Evolutionary conservation across 257 asterid species (phyloP), one percentile per base, ranked within the genome.

Genomic region (Ocimum tenuiflorum): DNA sequence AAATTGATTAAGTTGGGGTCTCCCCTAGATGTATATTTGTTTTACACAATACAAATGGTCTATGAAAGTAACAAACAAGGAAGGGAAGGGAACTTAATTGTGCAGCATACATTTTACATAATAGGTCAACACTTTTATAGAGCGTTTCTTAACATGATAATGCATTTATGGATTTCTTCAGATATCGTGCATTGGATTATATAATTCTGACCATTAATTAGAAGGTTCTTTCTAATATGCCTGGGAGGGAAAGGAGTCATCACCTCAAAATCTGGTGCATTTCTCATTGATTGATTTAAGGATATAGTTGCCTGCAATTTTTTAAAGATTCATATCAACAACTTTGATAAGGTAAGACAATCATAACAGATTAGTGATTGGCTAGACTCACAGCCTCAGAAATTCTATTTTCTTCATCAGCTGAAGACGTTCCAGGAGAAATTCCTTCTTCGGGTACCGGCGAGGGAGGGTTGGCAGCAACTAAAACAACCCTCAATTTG

Each of bases 371-470:
- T 13, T 38, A 49, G 69, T 22, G 13, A 33, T 11, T 41, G 58
- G 72, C 48, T 57, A 62, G 29, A 76, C 95, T 81, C 73, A 90
- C 90, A 72, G 81, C 72, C 49, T 87, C 95, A 49, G 83, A 64
- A 58, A 43, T 83, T 56, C 60, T 76, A 58, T 72, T 69, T 70
- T 83, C 97, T 63, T 84, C 89, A 56, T 85, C 95, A 51, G 80
- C 71, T 14, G 83, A 78, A 39, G 88, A 82, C 42, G 88, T 70
- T 74, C 84, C 81, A 17, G 96, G 89, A 55, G 95, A 81, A 64
- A 77, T 80, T 48, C 85, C 94, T 72, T 88, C 98, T 81, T 91
- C 98, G 14, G 96, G 96, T 24, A 88, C 96, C 12, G 98, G 94
- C 52, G 98, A 86, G 35, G 98, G 96, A 64, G 91, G 98, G 68